Evolutionary conservation across 2,329 filamentous ascomycete genomes (phyloP), one percentile per base, ranked within the genome.

Genomic region (Cladosporium sp.): DNA sequence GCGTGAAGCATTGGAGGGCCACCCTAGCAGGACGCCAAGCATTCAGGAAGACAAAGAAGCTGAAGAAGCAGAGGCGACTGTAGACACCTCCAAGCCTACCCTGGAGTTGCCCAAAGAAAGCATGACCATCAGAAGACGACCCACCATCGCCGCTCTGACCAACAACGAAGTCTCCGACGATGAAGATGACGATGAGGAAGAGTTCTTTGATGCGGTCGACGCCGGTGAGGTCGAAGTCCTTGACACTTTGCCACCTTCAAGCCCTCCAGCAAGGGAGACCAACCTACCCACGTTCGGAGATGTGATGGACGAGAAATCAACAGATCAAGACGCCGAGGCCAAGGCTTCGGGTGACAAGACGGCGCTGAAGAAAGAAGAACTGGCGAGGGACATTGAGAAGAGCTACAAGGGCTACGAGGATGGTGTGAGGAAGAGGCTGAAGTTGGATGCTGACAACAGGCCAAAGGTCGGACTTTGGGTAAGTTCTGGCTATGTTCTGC

Each of bases 381-480:
- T 65, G 14, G 75, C 80, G 30, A 72, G 85, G 18, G 88, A 95
- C 67, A 90, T 99, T 65, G 88, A 85, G 69, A 85, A 86, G 49
- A 92, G 91, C 0, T 98, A 93, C 81, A 88, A 84, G 68, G 95
- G 95, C 5, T 99, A 99, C 73, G 95, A 99, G 77, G 92, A 96
- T 72, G 91, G 92, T 13, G 84, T 96, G 46, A 86, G 95, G 58
- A 86, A 86, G 68, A 89, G 85, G 71, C 84, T 98, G 48, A 94
- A 93, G 79, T 88, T 98, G 84, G 94, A 98, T 73, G 90, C 89
- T 34, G 95, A 99, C 76, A 88, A 99, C 75, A 84, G 95, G 72
- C 95, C 95, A 0, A 97, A 94, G 82, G 92, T 98, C 67, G 95
- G 91, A 32, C 88, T 99, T 51, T 99, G 95, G 95, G 93, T 96